Evolutionary conservation across 148 eudicot species (phyloP).

Genomic region (Fallopia convolvulus): DNA sequence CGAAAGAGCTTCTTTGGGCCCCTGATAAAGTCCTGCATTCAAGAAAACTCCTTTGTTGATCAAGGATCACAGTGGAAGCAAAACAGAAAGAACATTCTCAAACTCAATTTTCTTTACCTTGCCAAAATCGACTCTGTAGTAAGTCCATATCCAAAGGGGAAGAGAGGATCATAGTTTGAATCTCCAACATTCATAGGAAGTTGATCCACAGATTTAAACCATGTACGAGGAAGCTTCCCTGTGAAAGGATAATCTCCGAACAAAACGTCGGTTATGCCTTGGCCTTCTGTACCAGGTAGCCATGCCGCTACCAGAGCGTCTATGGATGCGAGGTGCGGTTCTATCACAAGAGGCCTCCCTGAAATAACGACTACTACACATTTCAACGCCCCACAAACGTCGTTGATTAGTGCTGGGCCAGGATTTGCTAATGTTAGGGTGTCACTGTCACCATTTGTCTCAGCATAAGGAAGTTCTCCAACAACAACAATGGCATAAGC

Average conservation of each 20-base stretch:
- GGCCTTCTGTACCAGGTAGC: constrained; percentile 79
- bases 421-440: constrained; percentile 57
- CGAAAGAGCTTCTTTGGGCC: constrained; percentile 27
- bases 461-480: constrained; percentile 72
- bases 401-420: constrained; percentile 52
- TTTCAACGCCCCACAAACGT: constrained; percentile 50
- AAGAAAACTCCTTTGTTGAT: not conserved
- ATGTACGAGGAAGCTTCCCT: constrained; percentile 63
- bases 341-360: constrained; percentile 70
- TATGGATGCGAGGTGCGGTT: constrained; percentile 50
- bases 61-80: not conserved
- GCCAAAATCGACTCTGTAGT: constrained; percentile 21
- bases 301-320: constrained; percentile 78
- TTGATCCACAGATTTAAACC: constrained; percentile 76
- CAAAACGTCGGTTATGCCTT: constrained; percentile 69
- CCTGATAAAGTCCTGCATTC: constrained; percentile 45
- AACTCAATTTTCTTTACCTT: constrained; percentile 21
- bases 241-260: constrained; percentile 69
- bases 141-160: constrained; percentile 71
- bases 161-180: constrained; percentile 65
- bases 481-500: constrained; percentile 64
- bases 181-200: constrained; percentile 80
- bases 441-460: constrained; percentile 62
- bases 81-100: not conserved
- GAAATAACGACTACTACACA: constrained; percentile 68